A percentile compares a stretch with the other conserved stretches of the same genome.
Conservation (phyloP, 306 rosid species). For the Sophora flavescens region DNA sequence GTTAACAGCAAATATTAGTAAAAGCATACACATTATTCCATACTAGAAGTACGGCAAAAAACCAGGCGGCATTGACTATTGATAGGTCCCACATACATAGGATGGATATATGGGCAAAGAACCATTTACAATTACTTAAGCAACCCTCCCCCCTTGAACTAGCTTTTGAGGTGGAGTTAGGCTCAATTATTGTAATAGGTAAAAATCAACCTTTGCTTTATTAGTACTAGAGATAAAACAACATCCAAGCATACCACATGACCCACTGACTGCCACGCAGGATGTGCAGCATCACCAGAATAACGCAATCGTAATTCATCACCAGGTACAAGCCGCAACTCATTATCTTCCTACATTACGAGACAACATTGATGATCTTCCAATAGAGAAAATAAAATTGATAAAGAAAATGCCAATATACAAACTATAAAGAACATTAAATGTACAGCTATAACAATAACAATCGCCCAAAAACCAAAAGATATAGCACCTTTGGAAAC, state of each 20-base stretch:
- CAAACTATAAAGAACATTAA: constrained; percentile 2
- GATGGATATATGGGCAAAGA: background rate
- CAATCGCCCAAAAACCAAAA: background rate
- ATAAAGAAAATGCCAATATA: constrained; percentile 18
- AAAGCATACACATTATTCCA: constrained; percentile 7
- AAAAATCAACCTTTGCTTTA: background rate
- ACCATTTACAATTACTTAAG: background rate
- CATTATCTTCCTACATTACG: constrained; percentile 90
- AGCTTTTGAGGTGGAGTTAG: background rate
- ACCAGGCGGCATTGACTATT: background rate
- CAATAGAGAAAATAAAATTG: background rate
- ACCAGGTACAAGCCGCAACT: constrained; percentile 98
- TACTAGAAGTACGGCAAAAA: background rate
- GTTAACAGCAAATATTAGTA: background rate
- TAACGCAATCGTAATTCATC: constrained; percentile 96
- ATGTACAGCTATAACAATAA: constrained; percentile 7
- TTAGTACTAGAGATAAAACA: background rate
- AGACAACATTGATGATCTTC: constrained; percentile 37
- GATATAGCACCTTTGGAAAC: constrained; percentile 81
- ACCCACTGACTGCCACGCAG: constrained; percentile 99
- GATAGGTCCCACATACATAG: no score
- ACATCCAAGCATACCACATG: constrained; percentile 78
- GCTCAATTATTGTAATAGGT: background rate
- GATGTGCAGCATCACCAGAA: constrained; percentile 99
- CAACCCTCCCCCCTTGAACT: background rate